Evolutionary conservation across 2,329 filamentous ascomycete genomes (phyloP).

Genomic region (Exserohilum turcica): DNA sequence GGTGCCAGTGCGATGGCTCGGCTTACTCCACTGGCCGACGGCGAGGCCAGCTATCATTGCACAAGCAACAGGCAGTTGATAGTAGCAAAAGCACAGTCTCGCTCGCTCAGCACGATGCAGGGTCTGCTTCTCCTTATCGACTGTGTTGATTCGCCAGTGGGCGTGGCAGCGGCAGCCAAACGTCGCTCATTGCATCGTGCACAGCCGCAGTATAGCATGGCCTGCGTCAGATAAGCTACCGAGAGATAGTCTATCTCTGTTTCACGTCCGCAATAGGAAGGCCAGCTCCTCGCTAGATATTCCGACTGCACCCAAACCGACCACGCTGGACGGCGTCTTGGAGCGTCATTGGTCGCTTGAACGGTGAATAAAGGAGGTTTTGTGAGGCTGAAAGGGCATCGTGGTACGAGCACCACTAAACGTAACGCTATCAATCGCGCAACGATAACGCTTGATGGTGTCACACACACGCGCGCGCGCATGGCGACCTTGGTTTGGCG

Average conservation of each 20-base stretch:
- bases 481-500: conserved; percentile 4
- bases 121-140: conserved; percentile 1
- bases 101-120: background rate
- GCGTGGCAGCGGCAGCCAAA: background rate
- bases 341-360: conserved; percentile 33
- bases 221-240: conserved; percentile 33
- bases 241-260: conserved; percentile 21
- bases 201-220: conserved; percentile 17
- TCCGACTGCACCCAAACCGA: conserved; percentile 13
- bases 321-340: background rate
- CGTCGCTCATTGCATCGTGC: conserved; percentile 12
- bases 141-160: background rate
- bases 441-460: conserved; percentile 46
- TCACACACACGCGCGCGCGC: too few species aligned
- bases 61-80: background rate
- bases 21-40: conserved; percentile 1
- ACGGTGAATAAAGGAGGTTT: conserved; percentile 8
- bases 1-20: background rate
- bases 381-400: conserved; percentile 12
- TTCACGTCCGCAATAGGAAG: conserved; percentile 45
- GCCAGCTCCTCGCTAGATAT: conserved; percentile 9
- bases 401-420: conserved; percentile 30
- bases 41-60: conserved; percentile 3
- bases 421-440: conserved; percentile 45
- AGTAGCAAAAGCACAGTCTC: conserved; percentile 5